Evolutionary conservation across 1,284 basidiomycete genomes (phyloP).

Genomic region (Puccinia triticina): DNA sequence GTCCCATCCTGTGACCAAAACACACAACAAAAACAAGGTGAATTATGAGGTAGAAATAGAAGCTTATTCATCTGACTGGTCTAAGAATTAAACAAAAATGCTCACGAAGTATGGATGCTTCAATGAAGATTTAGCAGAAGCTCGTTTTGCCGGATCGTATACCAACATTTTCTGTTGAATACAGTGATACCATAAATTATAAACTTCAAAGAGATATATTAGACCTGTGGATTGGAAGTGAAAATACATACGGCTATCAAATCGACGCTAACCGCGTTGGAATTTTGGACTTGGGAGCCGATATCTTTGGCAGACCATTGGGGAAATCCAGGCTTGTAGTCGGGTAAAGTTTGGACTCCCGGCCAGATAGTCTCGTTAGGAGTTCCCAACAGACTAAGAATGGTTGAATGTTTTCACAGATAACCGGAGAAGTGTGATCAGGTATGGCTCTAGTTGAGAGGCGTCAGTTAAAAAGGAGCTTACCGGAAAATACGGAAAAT

Average conservation of each 20-base stretch:
- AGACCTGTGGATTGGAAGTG: background rate
- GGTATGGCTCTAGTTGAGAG: background rate
- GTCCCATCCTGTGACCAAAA: background rate
- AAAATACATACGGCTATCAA: slow-evolving; percentile 69
- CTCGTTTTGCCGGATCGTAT: slow-evolving; percentile 91
- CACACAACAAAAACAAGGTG: background rate
- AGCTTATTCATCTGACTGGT: background rate
- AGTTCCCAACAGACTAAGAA: slow-evolving; percentile 83
- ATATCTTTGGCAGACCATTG: slow-evolving; percentile 77
- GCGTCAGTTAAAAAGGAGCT: slow-evolving; percentile 52
- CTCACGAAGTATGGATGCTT: slow-evolving; percentile 75
- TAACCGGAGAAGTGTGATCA: background rate
- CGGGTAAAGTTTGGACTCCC: slow-evolving; percentile 82
- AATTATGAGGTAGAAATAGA: background rate
- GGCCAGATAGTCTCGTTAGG: slow-evolving; percentile 91
- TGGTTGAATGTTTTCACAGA: slow-evolving; percentile 24
- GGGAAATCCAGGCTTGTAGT: slow-evolving; percentile 96
- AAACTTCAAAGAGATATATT: background rate
- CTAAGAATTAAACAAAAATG: background rate
- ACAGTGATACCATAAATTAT: background rate
- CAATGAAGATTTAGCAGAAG: slow-evolving; percentile 87
- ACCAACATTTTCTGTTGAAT: slow-evolving; percentile 71
- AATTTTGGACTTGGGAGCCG: slow-evolving; percentile 67
- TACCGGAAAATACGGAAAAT: slow-evolving; percentile 99
- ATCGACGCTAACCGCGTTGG: slow-evolving; percentile 72